phyloP scores from a whole-genome alignment of 495 filamentous ascomycete genomes.

The Cercophora scortea region DNA sequence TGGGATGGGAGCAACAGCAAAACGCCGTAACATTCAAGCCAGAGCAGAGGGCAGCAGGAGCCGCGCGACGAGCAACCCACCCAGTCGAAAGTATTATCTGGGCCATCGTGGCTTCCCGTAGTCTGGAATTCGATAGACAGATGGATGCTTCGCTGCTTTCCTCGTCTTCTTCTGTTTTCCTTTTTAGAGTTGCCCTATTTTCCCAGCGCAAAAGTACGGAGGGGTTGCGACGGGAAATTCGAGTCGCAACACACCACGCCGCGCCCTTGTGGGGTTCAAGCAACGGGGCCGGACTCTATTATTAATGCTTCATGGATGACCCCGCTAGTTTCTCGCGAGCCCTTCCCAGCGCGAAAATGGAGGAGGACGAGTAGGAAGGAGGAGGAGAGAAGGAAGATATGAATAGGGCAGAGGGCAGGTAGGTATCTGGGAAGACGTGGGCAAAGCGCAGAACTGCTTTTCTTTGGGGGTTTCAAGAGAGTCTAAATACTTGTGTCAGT shows the following conservation, averaged over 20 bases:
- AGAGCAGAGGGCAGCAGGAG: too few relatives aligned
- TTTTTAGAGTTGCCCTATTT: background rate
- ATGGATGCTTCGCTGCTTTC: background rate
- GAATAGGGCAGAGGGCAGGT: too few relatives aligned
- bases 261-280: slow-evolving; percentile 13
- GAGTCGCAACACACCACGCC: background rate
- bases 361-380: too few relatives aligned
- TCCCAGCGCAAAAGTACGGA: background rate
- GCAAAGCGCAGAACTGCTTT: too few relatives aligned
- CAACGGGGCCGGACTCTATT: slow-evolving; percentile 10
- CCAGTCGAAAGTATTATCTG: slow-evolving; percentile 86
- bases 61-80: slow-evolving; percentile 46
- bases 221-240: background rate
- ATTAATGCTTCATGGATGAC: slow-evolving; percentile 24
- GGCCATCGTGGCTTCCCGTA: slow-evolving; percentile 43
- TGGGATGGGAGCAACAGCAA: too few relatives aligned
- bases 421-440: too few relatives aligned
- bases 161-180: background rate
- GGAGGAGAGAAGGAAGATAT: too few relatives aligned
- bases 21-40: slow-evolving; percentile 1
- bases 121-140: background rate
- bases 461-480: background rate
- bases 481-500: background rate
- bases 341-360: too few relatives aligned
- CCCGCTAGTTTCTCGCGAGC: background rate